These are phyloP conservation scores for Wickerhamiella dianesei DNA, from an alignment of 805 yeast species.

Conservation along the genomic window DNA sequence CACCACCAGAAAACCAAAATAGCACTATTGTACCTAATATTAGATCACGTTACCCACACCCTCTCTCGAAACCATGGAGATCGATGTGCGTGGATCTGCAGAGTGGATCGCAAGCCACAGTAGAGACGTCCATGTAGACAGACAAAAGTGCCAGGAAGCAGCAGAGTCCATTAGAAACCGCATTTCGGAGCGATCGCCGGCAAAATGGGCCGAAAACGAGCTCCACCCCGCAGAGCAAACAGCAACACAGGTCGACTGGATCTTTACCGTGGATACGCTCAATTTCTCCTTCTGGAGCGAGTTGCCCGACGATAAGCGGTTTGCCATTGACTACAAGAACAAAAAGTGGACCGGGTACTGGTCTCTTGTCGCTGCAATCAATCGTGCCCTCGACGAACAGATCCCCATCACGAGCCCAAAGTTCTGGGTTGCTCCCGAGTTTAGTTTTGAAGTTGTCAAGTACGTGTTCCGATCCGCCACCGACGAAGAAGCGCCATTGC, in stretches of 20 bases:
- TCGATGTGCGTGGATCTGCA: background rate
- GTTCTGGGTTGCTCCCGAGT: constrained; percentile 25
- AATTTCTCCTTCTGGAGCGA: constrained; percentile 35
- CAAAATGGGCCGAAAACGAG: constrained; percentile 27
- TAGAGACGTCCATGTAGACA: constrained; percentile 22
- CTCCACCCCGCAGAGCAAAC: constrained; percentile 23
- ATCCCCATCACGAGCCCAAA: constrained; percentile 28
- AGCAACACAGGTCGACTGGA: constrained; percentile 25
- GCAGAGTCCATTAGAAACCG: constrained; percentile 21
- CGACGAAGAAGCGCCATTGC: constrained; percentile 25
- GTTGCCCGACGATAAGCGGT: constrained; percentile 24
- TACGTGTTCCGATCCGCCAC: constrained; percentile 26
- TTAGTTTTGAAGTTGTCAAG: constrained; percentile 16
- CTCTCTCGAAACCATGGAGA: too few relatives aligned
- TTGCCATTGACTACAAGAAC: constrained; percentile 25
- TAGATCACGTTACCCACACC: too few relatives aligned
- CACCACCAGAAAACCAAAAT: too few relatives aligned
- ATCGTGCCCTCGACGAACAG: constrained; percentile 30
- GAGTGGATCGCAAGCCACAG: background rate
- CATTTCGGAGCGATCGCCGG: constrained; percentile 26
- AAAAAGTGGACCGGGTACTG: constrained; percentile 32
- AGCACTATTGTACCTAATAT: too few relatives aligned
- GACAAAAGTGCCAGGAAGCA: constrained; percentile 21
- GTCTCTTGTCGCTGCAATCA: constrained; percentile 32
- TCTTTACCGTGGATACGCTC: constrained; percentile 30